These are phyloP conservation scores for Cadophora gregata DNA, from an alignment of 2,329 filamentous ascomycete genomes.

Conservation along the genomic window DNA sequence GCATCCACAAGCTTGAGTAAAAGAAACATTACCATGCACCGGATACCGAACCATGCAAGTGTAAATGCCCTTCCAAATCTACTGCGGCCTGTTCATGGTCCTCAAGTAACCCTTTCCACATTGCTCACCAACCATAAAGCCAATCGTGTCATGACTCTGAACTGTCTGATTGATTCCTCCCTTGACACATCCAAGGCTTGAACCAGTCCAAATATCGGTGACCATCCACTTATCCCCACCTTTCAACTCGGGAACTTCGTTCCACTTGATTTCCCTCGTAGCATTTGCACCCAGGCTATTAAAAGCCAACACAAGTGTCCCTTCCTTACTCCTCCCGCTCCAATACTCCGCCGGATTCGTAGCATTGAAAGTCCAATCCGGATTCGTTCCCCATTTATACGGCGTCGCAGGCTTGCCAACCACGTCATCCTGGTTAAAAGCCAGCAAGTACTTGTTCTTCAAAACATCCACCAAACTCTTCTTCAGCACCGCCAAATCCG, in stretches of 20 bases:
- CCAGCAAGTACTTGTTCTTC: slow-evolving; percentile 36
- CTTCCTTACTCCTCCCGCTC: slow-evolving; percentile 50
- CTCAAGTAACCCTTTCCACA: slow-evolving; percentile 30
- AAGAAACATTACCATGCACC: no score
- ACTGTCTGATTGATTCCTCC: slow-evolving; percentile 42
- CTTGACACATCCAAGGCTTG: slow-evolving; percentile 47
- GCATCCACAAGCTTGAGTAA: no score
- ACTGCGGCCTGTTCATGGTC: neutral
- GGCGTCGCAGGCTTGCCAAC: slow-evolving; percentile 50
- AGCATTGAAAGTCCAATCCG: slow-evolving; percentile 55
- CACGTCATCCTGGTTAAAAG: slow-evolving; percentile 40
- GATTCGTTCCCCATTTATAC: slow-evolving; percentile 53
- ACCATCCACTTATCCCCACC: slow-evolving; percentile 46
- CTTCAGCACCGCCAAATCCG: slow-evolving; percentile 29
- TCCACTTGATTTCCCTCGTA: slow-evolving; percentile 48
- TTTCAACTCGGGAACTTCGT: slow-evolving; percentile 51
- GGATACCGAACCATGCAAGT: neutral
- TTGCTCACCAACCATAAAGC: slow-evolving; percentile 36
- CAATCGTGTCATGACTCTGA: slow-evolving; percentile 46
- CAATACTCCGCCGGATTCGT: slow-evolving; percentile 57
- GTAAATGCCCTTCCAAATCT: neutral
- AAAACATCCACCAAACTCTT: slow-evolving; percentile 41
- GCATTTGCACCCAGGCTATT: slow-evolving; percentile 48
- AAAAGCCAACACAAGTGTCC: slow-evolving; percentile 55
- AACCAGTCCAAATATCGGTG: slow-evolving; percentile 54